Evolutionary conservation across 1,139 yeast species (phyloP).

Genomic region (Candida glucosophila): DNA sequence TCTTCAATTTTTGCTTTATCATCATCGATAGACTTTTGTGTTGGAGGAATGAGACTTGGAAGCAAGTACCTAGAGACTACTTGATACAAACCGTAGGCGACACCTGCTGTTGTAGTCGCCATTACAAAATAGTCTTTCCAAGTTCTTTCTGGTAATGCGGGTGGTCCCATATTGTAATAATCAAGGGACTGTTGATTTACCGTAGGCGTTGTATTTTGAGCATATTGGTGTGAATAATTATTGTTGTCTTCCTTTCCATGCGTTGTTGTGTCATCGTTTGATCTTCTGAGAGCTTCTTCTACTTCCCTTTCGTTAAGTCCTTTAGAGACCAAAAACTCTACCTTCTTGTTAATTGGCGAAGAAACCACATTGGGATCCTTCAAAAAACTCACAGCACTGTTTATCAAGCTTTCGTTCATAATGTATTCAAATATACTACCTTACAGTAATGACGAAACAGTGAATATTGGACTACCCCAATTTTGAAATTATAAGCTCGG

Average conservation of each 20-base stretch:
- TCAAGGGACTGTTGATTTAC: constrained; percentile 34
- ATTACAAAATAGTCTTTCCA: constrained; percentile 96
- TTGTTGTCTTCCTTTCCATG: too few relatives aligned
- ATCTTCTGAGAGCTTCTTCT: constrained; percentile 66
- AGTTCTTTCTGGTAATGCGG: constrained; percentile 74
- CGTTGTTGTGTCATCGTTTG: constrained; percentile 17
- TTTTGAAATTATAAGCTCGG: too few relatives aligned
- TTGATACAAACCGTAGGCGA: constrained; percentile 79
- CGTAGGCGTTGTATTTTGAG: constrained; percentile 1
- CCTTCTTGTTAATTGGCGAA: constrained; percentile 73
- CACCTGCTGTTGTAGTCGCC: constrained; percentile 97
- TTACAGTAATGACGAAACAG: too few relatives aligned
- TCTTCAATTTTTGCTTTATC: constrained; percentile 77
- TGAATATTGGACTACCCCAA: too few relatives aligned
- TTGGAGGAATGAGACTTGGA: constrained; percentile 80
- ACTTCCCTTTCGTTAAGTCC: constrained; percentile 77
- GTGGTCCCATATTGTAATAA: constrained; percentile 54
- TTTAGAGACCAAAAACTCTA: constrained; percentile 82
- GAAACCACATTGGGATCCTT: constrained; percentile 66
- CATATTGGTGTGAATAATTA: too few relatives aligned
- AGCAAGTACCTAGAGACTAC: constrained; percentile 69
- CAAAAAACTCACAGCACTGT: constrained; percentile 75
- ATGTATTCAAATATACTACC: constrained; percentile 1
- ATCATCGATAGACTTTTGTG: constrained; percentile 68
- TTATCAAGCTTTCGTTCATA: constrained; percentile 65